Conservation (phyloP, 768 basidiomycete species). For the Psilocybe subaeruginosa region DNA sequence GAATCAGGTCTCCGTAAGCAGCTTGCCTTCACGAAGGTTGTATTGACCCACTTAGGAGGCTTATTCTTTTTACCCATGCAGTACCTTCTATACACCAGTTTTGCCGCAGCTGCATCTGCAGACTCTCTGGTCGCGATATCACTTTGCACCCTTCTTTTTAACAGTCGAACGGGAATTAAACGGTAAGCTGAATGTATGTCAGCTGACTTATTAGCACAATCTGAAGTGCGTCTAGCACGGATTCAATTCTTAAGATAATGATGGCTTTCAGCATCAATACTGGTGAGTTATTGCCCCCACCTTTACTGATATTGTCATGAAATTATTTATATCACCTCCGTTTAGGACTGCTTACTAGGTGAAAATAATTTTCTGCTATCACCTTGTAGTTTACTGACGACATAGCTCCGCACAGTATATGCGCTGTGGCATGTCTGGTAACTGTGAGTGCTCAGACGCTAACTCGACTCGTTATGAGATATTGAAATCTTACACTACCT, state of each 20-base stretch:
- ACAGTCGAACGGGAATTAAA: constrained; percentile 28
- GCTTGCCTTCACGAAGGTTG: too few relatives aligned
- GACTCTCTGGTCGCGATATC: constrained; percentile 25
- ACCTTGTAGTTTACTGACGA: not conserved
- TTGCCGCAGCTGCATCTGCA: constrained; percentile 23
- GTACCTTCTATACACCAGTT: constrained; percentile 23
- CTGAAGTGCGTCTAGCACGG: constrained; percentile 14
- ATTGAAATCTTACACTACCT: not conserved
- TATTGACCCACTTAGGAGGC: not conserved
- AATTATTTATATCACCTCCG: not conserved
- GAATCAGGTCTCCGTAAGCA: constrained; percentile 13
- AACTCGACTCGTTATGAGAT: not conserved
- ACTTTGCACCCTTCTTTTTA: constrained; percentile 22
- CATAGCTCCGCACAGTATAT: constrained; percentile 12
- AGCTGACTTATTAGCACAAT: too few relatives aligned
- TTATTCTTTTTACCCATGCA: not conserved
- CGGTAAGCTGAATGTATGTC: constrained; percentile 9
- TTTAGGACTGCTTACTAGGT: constrained; percentile 28
- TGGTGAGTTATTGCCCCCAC: constrained; percentile 1
- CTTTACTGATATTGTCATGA: not conserved
- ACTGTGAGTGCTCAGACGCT: constrained; percentile 15
- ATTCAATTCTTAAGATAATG: constrained; percentile 22
- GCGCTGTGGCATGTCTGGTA: constrained; percentile 25
- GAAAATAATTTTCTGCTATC: not conserved
- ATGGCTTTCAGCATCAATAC: constrained; percentile 30